Evolutionary conservation across 805 yeast genomes (phyloP).

Genomic region (Myxozyma kluyveri): DNA sequence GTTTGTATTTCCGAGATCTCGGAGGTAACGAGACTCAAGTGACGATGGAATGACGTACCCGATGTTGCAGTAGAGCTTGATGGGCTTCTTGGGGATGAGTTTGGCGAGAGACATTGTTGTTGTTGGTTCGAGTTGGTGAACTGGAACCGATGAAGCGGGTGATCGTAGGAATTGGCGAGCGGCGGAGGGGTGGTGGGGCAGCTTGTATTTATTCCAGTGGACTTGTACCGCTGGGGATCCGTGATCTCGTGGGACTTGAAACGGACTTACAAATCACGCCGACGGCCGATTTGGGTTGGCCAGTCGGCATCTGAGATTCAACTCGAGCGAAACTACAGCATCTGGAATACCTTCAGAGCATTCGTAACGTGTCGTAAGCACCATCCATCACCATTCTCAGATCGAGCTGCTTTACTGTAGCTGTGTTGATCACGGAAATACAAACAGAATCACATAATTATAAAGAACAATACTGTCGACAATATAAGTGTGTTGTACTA

Average conservation of each 20-base stretch:
- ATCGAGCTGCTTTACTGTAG: too few relatives aligned
- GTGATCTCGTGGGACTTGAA: neutral
- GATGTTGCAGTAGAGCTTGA: conserved; percentile 26
- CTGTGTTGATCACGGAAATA: too few relatives aligned
- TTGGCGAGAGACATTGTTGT: conserved; percentile 14
- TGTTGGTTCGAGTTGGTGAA: neutral
- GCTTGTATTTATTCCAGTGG: neutral
- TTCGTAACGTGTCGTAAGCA: too few relatives aligned
- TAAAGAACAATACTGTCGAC: too few relatives aligned
- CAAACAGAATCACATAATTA: too few relatives aligned
- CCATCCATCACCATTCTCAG: too few relatives aligned
- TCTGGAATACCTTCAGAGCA: too few relatives aligned
- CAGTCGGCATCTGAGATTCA: too few relatives aligned
- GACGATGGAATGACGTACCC: conserved; percentile 7
- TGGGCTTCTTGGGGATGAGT: conserved; percentile 32
- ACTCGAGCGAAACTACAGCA: too few relatives aligned
- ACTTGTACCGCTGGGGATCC: neutral
- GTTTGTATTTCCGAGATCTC: neutral
- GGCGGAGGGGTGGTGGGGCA: neutral
- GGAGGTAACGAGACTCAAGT: neutral
- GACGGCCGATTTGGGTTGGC: too few relatives aligned
- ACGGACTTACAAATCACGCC: too few relatives aligned
- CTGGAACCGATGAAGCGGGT: neutral
- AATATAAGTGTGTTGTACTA: too few relatives aligned
- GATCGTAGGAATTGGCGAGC: neutral